These are phyloP conservation scores for Neurospora sp. DNA, from an alignment of 495 filamentous ascomycete genomes.

Conservation along the genomic window DNA sequence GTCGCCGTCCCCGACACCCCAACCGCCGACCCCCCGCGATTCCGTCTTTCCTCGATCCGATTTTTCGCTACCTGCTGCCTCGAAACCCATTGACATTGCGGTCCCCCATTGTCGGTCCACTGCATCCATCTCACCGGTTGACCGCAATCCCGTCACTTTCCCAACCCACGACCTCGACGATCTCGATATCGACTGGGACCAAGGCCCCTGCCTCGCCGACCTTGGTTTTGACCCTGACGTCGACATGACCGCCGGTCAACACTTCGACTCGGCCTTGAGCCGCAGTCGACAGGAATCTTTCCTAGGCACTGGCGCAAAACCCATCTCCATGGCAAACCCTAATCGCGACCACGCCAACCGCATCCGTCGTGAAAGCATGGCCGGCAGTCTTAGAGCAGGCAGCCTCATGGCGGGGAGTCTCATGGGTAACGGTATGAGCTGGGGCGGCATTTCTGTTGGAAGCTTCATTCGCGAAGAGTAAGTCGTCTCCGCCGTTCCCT, in stretches of 20 bases:
- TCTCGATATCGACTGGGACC: constrained; percentile 25
- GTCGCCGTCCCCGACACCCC: constrained; percentile 25
- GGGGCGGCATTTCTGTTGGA: constrained; percentile 91
- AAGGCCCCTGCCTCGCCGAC: constrained; percentile 8
- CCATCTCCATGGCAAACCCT: constrained; percentile 71
- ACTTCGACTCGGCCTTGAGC: constrained; percentile 43
- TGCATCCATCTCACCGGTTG: constrained; percentile 19
- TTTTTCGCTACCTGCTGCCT: constrained; percentile 16
- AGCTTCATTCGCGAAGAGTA: constrained; percentile 98
- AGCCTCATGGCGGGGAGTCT: neutral
- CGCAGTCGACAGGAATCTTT: constrained; percentile 63
- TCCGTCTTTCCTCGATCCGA: constrained; percentile 26
- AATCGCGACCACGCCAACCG: constrained; percentile 56
- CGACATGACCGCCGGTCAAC: constrained; percentile 53
- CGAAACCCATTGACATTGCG: constrained; percentile 25
- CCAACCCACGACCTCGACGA: constrained; percentile 14
- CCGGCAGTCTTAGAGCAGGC: constrained; percentile 47
- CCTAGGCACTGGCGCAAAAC: constrained; percentile 68
- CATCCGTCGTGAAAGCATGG: constrained; percentile 71
- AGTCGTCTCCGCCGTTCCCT: constrained; percentile 33
- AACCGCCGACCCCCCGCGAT: constrained; percentile 30
- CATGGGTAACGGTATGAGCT: constrained; percentile 88
- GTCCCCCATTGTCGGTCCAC: constrained; percentile 12
- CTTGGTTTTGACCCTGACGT: constrained; percentile 32
- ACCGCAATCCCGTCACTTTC: constrained; percentile 11